Conservation (phyloP, 495 filamentous ascomycete genomes). For the Aspergillus egyptiacus region DNA sequence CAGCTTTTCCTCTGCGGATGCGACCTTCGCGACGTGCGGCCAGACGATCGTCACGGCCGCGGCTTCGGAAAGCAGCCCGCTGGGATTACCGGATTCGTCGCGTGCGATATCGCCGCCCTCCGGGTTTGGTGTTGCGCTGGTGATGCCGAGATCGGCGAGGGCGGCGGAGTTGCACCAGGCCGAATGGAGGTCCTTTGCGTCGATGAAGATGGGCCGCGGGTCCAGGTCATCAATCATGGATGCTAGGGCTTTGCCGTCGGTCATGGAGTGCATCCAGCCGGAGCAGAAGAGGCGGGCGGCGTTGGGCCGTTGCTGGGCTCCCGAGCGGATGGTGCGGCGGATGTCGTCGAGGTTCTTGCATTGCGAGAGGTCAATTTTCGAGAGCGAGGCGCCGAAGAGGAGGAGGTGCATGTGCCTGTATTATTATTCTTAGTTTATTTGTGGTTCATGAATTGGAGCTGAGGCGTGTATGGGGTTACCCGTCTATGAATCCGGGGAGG, state of each 20-base stretch:
- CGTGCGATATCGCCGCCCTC: slow-evolving; percentile 52
- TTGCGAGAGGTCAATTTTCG: slow-evolving; percentile 46
- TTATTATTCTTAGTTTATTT: neutral
- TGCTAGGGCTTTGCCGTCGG: slow-evolving; percentile 42
- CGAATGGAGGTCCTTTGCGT: slow-evolving; percentile 57
- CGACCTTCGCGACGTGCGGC: slow-evolving; percentile 50
- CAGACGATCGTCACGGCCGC: slow-evolving; percentile 54
- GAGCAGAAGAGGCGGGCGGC: slow-evolving; percentile 48
- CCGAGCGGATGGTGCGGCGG: slow-evolving; percentile 38
- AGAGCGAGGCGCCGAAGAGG: slow-evolving; percentile 52
- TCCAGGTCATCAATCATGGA: slow-evolving; percentile 46
- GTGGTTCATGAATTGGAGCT: neutral
- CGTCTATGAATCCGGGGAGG: slow-evolving; percentile 58
- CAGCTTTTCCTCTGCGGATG: slow-evolving; percentile 44
- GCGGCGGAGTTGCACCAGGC: slow-evolving; percentile 56
- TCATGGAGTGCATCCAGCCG: slow-evolving; percentile 59
- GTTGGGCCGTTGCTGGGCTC: slow-evolving; percentile 41
- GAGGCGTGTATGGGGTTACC: slow-evolving; percentile 29
- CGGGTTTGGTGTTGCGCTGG: slow-evolving; percentile 38
- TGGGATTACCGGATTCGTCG: slow-evolving; percentile 38
- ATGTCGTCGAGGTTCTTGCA: slow-evolving; percentile 51
- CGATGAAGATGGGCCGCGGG: slow-evolving; percentile 53
- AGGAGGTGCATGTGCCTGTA: slow-evolving; percentile 48
- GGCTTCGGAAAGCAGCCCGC: slow-evolving; percentile 51
- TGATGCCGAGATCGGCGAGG: slow-evolving; percentile 45